phyloP scores from a whole-genome alignment of 2,329 filamentous ascomycete genomes.

The Cladosporium sp. region DNA sequence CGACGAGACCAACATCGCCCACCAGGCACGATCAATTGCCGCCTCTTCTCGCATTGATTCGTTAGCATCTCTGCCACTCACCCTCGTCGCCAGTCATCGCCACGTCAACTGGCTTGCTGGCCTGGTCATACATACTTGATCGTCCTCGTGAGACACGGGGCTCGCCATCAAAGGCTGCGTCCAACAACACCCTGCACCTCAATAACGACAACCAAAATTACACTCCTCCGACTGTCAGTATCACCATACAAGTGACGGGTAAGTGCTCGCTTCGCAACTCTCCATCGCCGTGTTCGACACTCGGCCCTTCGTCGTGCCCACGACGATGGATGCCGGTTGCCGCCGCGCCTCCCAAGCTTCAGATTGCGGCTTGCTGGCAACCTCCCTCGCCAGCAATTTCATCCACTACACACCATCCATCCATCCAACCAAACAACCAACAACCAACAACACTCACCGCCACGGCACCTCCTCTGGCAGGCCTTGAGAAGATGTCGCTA shows the following conservation, averaged over 20 bases:
- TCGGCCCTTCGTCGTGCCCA: not conserved
- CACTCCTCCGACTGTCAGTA: not conserved
- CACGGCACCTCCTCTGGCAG: not conserved
- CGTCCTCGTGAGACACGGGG: conserved; percentile 12
- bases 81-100: not conserved
- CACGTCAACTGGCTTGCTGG: conserved; percentile 4
- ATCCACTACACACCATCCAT: conserved; percentile 4
- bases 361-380: conserved; percentile 7
- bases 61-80: not conserved
- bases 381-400: conserved; percentile 13
- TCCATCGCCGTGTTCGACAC: not conserved
- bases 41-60: conserved; percentile 6
- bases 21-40: conserved; percentile 8
- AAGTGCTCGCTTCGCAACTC: not conserved
- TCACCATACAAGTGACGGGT: not conserved
- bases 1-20: conserved; percentile 10
- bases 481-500: conserved; percentile 1
- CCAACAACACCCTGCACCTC: not conserved
- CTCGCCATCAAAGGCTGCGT: conserved; percentile 12
- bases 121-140: conserved; percentile 11
- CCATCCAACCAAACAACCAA: too few species aligned
- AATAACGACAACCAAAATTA: not conserved
- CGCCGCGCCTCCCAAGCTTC: conserved; percentile 13
- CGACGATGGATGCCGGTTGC: conserved; percentile 4
- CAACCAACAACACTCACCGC: conserved; percentile 4